A percentile compares a stretch with the other conserved stretches of the same genome.
Evolutionary conservation across 2,329 filamentous ascomycete genomes (phyloP).

Genomic region (Lasiodiplodia theobromae): DNA sequence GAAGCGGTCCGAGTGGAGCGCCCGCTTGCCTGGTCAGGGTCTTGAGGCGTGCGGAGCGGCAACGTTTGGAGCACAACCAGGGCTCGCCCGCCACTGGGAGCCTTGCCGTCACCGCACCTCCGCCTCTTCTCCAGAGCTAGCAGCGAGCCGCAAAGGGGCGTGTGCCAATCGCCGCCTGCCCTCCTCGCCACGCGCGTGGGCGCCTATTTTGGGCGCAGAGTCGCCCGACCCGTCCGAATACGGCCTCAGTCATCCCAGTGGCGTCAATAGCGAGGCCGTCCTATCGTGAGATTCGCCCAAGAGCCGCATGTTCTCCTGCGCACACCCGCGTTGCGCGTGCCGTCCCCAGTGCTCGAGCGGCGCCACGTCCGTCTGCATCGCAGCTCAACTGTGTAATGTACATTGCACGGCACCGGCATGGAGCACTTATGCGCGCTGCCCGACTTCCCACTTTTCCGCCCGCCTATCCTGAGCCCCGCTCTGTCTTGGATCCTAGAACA

Average conservation of each 20-base stretch:
- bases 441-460: not conserved
- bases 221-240: conserved; percentile 2
- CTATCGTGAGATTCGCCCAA: conserved; percentile 22
- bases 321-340: conserved; percentile 18
- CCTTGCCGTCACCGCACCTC: conserved; percentile 26
- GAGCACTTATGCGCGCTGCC: conserved; percentile 23
- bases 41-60: not conserved
- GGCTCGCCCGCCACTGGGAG: conserved; percentile 17
- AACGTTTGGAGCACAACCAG: conserved; percentile 3
- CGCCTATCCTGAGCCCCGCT: conserved; percentile 7
- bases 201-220: conserved; percentile 22
- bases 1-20: conserved; percentile 14
- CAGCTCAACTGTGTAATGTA: conserved; percentile 25
- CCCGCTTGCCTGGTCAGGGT: conserved; percentile 21
- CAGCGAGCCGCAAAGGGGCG: conserved; percentile 25
- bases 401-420: conserved; percentile 8
- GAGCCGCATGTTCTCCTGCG: conserved; percentile 28
- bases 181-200: conserved; percentile 19
- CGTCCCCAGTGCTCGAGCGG: conserved; percentile 18
- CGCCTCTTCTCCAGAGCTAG: conserved; percentile 4
- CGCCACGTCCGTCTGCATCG: conserved; percentile 28
- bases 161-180: conserved; percentile 24
- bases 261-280: not conserved
- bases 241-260: conserved; percentile 1
- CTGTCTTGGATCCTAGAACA: conserved; percentile 18